Evolutionary conservation across 1,139 yeast species (phyloP), one percentile per base, ranked within the genome.

Genomic region (Lodderomyces elongisporus): DNA sequence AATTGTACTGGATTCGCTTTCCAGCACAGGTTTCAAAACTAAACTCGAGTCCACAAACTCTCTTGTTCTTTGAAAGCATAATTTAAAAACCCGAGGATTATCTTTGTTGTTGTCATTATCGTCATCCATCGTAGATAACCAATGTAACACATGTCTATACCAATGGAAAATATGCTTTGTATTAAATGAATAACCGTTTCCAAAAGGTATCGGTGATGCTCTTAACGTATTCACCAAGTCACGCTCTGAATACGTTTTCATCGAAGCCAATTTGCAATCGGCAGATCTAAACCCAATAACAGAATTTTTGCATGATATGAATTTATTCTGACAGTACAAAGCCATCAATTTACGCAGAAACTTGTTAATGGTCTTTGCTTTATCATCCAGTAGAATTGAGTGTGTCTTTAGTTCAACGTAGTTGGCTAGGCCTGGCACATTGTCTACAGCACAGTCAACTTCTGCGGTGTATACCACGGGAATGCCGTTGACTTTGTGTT

Each of bases 321-420:
- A 44, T 25, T 43, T 46, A 29, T 51, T 53, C 32, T 55, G 60
- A 35, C 56, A 47, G 43, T 54, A 52, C 5, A 52, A 37, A 7
- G 44, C 28, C 16, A 52, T 28, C 22, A 52, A 38, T 30, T 52
- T 52, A 15, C 37, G 27, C 14, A 40, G 33, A 18, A 42, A 30
- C 23, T 39, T 38, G 25, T 47, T 46, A 12, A 40, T 32, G 4
- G 37, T 36, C 29, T 37, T 42, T 25, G 35, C 30, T 14, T 40
- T 28, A 10, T 33, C 36, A 32, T 36, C 36, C n/a, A 17, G 15
- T 21, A 31, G 16, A 14, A 34, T 38, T 14, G 38, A 31, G 36
- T 52, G 58, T 1, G 60, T 52, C 29, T 55, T 55, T 30, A 55
- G 39, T 32, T 55, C 60, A 2, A 54, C 50, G 32, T 48, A 53